Percentiles rank a stretch among this genome's conserved stretches.
These are phyloP conservation scores for Dittrichia graveolens DNA, from an alignment of 129 eudicot species.

Conservation along the genomic window DNA sequence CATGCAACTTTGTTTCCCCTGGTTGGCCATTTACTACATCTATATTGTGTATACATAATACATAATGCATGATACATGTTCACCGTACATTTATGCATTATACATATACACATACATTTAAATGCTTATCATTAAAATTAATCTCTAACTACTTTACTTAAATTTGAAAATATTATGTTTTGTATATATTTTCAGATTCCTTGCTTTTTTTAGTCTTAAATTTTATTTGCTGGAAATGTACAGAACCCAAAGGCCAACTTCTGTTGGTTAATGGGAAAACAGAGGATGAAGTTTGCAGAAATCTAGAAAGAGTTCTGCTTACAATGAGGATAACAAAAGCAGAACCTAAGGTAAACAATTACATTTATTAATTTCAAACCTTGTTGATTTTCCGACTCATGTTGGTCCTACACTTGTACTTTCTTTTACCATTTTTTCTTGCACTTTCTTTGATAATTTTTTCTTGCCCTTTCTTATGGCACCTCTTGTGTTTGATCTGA, in stretches of 20 bases:
- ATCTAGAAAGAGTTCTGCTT: constrained; percentile 90
- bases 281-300: constrained; percentile 88
- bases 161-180: not conserved
- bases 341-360: constrained; percentile 76
- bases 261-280: constrained; percentile 87
- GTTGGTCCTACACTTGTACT: constrained; percentile 13
- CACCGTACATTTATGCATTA: too few species aligned
- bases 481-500: not conserved
- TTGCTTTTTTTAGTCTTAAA: not conserved
- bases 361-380: not conserved
- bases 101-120: not conserved
- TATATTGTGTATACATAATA: not conserved
- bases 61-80: not conserved
- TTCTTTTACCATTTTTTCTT: not conserved
- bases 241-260: constrained; percentile 99
- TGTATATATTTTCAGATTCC: constrained; percentile 17
- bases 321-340: constrained; percentile 91
- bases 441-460: too few species aligned
- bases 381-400: not conserved
- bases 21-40: constrained; percentile 40
- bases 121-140: not conserved
- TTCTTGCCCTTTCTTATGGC: too few species aligned
- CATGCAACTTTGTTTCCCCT: constrained; percentile 95
- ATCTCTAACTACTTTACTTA: constrained; percentile 8
- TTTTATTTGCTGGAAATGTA: constrained; percentile 30